These are phyloP conservation scores for Colletotrichum shisoi DNA, from an alignment of 2,329 filamentous ascomycete species.

Conservation along the genomic window DNA sequence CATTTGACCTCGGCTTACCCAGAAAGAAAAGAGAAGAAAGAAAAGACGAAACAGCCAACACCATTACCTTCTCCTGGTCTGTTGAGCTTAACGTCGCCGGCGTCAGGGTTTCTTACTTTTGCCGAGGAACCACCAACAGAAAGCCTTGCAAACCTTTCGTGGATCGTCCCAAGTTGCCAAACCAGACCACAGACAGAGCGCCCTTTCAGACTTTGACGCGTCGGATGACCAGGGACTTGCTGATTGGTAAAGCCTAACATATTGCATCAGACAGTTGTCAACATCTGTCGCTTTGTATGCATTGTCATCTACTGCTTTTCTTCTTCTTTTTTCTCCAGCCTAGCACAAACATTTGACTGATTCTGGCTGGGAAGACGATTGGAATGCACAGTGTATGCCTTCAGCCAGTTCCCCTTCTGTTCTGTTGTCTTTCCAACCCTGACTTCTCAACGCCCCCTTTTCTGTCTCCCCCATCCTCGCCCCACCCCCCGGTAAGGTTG, in stretches of 20 bases:
- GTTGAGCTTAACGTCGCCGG: conserved; percentile 2
- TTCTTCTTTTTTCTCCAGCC: neutral
- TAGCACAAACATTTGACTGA: neutral
- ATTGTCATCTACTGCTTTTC: neutral
- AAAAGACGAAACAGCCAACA: conserved; percentile 24
- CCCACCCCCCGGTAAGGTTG: neutral
- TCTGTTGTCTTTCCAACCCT: neutral
- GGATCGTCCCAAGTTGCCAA: neutral
- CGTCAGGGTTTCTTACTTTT: no score
- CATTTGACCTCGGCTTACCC: neutral
- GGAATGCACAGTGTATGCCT: conserved; percentile 19
- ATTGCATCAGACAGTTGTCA: no score
- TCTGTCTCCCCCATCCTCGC: neutral
- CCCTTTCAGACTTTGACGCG: neutral
- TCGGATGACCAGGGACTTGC: no score
- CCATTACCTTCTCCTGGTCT: conserved; percentile 5
- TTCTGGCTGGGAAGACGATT: neutral
- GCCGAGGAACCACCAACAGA: neutral
- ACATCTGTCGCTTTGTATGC: no score
- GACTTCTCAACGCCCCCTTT: neutral
- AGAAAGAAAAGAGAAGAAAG: neutral
- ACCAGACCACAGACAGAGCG: neutral
- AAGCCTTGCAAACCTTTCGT: conserved; percentile 1
- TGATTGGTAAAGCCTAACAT: neutral
- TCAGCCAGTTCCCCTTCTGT: neutral